phyloP scores from a whole-genome alignment of 2,329 filamentous ascomycete genomes.

The Aspergillus pseudotamarii region DNA sequence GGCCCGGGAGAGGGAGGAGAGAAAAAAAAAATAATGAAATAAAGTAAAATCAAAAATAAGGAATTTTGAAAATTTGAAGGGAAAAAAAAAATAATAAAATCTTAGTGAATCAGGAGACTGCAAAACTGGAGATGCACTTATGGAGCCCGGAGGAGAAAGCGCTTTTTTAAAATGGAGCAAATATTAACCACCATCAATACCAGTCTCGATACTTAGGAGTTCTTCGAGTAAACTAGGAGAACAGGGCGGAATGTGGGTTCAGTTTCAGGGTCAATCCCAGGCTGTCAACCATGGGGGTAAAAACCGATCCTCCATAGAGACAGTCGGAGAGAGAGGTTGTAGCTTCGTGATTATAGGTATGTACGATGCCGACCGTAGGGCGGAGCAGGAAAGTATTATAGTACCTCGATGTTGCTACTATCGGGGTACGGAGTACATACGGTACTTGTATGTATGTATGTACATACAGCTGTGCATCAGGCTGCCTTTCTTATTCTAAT shows the following conservation, averaged over 20 bases:
- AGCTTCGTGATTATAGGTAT: not conserved
- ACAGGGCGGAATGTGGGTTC: slow-evolving; percentile 11
- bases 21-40: not conserved
- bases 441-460: not conserved
- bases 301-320: slow-evolving; percentile 3
- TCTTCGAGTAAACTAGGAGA: not conserved
- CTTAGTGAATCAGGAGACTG: slow-evolving; percentile 8
- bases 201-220: not conserved
- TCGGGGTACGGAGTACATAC: not conserved
- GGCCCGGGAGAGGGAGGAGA: not conserved
- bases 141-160: not conserved
- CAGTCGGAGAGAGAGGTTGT: not conserved
- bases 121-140: not conserved
- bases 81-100: slow-evolving; percentile 7
- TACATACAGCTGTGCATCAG: not conserved
- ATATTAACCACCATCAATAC: not conserved
- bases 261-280: slow-evolving; percentile 9
- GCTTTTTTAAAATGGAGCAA: not conserved
- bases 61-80: not conserved
- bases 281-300: slow-evolving; percentile 4
- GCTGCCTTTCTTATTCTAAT: not conserved
- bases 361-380: not conserved
- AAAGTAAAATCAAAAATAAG: not conserved
- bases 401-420: not conserved
- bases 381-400: not conserved